Conservation (phyloP, 2,329 filamentous ascomycete species). For the Camillea tinctor region DNA sequence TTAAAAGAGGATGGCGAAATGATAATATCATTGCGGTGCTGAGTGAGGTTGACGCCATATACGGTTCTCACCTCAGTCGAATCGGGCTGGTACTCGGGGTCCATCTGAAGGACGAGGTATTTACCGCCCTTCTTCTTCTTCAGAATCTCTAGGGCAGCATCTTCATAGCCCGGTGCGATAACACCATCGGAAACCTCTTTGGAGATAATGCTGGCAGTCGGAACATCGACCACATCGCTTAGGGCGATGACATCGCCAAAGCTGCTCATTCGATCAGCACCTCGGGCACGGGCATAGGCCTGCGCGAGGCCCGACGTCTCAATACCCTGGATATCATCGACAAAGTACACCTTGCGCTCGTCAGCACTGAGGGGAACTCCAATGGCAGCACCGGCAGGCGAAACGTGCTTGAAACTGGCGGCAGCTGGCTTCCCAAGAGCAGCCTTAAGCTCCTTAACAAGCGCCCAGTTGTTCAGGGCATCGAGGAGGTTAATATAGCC, state of each 20-base stretch:
- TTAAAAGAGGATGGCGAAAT: constrained; percentile 85
- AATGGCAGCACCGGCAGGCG: constrained; percentile 92
- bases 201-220: constrained; percentile 95
- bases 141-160: constrained; percentile 84
- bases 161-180: constrained; percentile 83
- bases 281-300: constrained; percentile 92
- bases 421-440: constrained; percentile 86
- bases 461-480: constrained; percentile 91
- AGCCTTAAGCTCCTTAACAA: constrained; percentile 93
- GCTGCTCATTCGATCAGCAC: constrained; percentile 97
- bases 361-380: constrained; percentile 81
- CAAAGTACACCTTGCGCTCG: constrained; percentile 97
- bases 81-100: constrained; percentile 78
- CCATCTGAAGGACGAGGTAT: constrained; percentile 94
- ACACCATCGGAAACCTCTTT: constrained; percentile 97
- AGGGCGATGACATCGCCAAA: constrained; percentile 96
- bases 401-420: constrained; percentile 99
- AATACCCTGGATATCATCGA: constrained; percentile 88
- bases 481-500: constrained; percentile 98
- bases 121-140: constrained; percentile 98
- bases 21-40: constrained; percentile 88
- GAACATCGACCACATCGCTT: constrained; percentile 84
- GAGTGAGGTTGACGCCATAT: constrained; percentile 83
- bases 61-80: constrained; percentile 83
- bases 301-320: constrained; percentile 84